Conservation (phyloP, 164 flowering plant species). For the Platanus orientalis region DNA sequence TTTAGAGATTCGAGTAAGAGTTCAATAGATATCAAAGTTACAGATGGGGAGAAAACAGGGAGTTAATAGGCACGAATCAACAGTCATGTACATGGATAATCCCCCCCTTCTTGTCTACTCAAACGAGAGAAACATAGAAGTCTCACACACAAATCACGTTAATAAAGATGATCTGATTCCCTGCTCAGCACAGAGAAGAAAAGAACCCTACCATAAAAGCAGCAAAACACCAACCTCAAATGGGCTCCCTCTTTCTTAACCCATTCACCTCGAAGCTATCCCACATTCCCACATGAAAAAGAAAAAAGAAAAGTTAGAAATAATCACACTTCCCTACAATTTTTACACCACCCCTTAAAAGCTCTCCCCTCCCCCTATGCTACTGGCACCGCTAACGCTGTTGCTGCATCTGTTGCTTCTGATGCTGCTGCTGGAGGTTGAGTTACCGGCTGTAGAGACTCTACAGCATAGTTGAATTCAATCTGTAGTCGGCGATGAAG, state of each 20-base stretch:
- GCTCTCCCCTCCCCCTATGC: neutral
- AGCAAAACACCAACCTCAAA: constrained; percentile 8
- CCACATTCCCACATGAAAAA: neutral
- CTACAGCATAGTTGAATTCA: constrained; percentile 79
- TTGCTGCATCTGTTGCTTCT: neutral
- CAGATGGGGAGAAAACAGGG: neutral
- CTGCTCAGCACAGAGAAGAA: neutral
- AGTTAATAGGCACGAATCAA: constrained; percentile 7
- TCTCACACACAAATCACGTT: neutral
- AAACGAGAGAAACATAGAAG: neutral
- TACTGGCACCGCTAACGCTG: constrained; percentile 13
- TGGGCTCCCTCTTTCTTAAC: constrained; percentile 19
- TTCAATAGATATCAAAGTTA: constrained; percentile 3
- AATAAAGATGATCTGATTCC: neutral
- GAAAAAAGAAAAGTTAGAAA: constrained; percentile 19
- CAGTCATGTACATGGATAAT: constrained; percentile 15
- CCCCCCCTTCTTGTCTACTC: neutral
- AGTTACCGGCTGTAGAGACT: constrained; percentile 25
- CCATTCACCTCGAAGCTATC: constrained; percentile 17
- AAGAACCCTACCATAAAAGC: neutral
- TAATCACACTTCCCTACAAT: constrained; percentile 34
- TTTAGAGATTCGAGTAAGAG: neutral
- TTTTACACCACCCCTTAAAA: constrained; percentile 15
- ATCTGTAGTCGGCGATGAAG: constrained; percentile 90
- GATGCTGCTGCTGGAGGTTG: constrained; percentile 16